phyloP scores from a whole-genome alignment of 1,139 yeast species.

The Suhomyces bribrorum region DNA sequence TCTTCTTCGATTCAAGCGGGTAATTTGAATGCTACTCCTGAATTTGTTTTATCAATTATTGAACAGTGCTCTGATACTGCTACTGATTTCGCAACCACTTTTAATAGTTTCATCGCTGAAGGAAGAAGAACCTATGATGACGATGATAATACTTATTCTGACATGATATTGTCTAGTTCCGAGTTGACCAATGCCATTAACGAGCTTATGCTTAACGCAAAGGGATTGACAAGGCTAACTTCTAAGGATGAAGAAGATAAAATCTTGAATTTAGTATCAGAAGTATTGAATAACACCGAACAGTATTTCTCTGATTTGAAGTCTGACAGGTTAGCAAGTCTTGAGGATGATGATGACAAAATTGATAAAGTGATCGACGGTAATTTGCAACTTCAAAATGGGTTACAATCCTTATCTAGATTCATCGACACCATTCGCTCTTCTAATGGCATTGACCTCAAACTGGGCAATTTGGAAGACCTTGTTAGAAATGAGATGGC shows the following conservation, averaged over 20 bases:
- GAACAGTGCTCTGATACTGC: slow-evolving; percentile 74
- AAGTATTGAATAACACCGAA: slow-evolving; percentile 62
- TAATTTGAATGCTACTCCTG: slow-evolving; percentile 75
- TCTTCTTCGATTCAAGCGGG: slow-evolving; percentile 85
- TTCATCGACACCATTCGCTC: slow-evolving; percentile 57
- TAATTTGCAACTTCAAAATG: slow-evolving; percentile 72
- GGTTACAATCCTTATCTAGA: slow-evolving; percentile 59
- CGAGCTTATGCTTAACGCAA: slow-evolving; percentile 68
- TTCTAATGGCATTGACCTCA: slow-evolving; percentile 39
- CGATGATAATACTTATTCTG: slow-evolving; percentile 57
- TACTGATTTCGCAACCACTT: slow-evolving; percentile 78
- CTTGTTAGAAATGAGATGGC: slow-evolving; percentile 73
- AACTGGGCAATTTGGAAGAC: slow-evolving; percentile 62
- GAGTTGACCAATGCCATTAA: slow-evolving; percentile 64
- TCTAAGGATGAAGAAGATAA: slow-evolving; percentile 56
- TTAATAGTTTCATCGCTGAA: slow-evolving; percentile 76
- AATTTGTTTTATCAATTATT: slow-evolving; percentile 64
- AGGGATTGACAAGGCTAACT: slow-evolving; percentile 64
- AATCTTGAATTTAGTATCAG: slow-evolving; percentile 51
- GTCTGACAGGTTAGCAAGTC: slow-evolving; percentile 50
- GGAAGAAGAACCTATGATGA: slow-evolving; percentile 59
- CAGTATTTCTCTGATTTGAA: slow-evolving; percentile 61
- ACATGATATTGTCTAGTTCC: slow-evolving; percentile 65
- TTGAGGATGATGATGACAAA: slow-evolving; percentile 63
- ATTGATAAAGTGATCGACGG: slow-evolving; percentile 76